Evolutionary conservation across 2,329 filamentous ascomycete genomes (phyloP).

Genomic region (Aspergillus nomiae): DNA sequence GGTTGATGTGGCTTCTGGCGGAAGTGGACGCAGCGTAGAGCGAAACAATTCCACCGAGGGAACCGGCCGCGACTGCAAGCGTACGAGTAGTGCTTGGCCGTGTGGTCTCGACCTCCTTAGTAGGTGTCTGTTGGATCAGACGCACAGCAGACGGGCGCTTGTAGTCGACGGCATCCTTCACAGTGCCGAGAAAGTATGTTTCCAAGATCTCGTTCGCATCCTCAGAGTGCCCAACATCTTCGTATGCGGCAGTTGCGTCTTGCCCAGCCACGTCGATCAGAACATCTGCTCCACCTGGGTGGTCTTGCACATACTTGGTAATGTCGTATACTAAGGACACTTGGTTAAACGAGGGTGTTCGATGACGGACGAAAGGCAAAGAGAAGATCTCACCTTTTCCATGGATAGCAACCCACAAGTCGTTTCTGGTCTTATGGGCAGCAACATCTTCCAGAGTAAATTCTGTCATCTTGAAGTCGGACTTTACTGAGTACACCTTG

Average conservation of each 20-base stretch:
- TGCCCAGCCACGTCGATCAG: conserved; percentile 44
- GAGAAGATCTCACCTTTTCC: conserved; percentile 49
- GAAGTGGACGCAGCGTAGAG: too few relatives aligned
- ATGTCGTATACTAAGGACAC: conserved; percentile 57
- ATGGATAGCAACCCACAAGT: conserved; percentile 59
- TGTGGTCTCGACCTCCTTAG: too few relatives aligned
- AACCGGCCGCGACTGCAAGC: too few relatives aligned
- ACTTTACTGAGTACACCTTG: too few relatives aligned
- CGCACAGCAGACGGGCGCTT: background rate
- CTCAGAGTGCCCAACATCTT: conserved; percentile 49
- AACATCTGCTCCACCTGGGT: conserved; percentile 52
- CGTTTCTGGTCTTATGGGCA: conserved; percentile 49
- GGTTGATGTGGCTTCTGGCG: too few relatives aligned
- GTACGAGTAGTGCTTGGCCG: too few relatives aligned
- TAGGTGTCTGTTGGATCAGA: conserved; percentile 27
- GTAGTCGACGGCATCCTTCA: conserved; percentile 10
- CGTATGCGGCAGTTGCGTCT: conserved; percentile 46
- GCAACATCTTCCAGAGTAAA: conserved; percentile 42
- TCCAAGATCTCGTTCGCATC: conserved; percentile 47
- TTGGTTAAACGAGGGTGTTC: too few relatives aligned
- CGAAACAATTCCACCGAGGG: too few relatives aligned
- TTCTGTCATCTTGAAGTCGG: conserved; percentile 15
- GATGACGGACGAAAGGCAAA: background rate
- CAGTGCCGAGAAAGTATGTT: conserved; percentile 36
- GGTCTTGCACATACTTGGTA: conserved; percentile 59